Evolutionary conservation across 2,329 filamentous ascomycete genomes (phyloP), one percentile per base, ranked within the genome.

Genomic region (Fusarium sp.): DNA sequence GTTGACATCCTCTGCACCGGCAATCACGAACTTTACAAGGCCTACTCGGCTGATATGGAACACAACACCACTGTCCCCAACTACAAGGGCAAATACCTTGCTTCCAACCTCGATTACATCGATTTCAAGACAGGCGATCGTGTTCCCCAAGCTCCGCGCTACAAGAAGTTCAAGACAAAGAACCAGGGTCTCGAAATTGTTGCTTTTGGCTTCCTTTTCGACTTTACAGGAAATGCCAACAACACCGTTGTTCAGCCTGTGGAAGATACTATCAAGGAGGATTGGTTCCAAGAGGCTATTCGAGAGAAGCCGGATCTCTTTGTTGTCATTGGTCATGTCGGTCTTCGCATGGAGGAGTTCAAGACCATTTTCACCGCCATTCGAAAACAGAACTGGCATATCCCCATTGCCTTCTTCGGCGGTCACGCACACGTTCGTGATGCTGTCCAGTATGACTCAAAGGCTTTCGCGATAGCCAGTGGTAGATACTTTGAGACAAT

Each of bases 401-500:
- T 89, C 0, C 94, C 95, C 0, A 97, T 98, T 62, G 92, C 93
- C 67, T 94, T 98, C 82, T 96, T 98, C 68, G 95, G 94, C 13
- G 95, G 95, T 0, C 95, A 98, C 78, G 90, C 90, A 3, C 95
- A 98, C 79, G 94, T 98, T 50, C 91, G 95, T 13, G 94, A 98
- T 79, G 93, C 94, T 74, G 89, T 89, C 44, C 89, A 88, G 66
- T 98, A 94, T 76, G 95, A 98, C 80, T 87, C 88, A 42, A 91
- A 90, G 59, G 90, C 95, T 0, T 91, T 93, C 70, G 95, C 92
- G 2, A 85, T 98, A 9, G 94, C 94, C 44, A 96, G 93, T 75
- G 95, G 95, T 7, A 89, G 95, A 2, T 98, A 98, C 81, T 92
- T 98, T 85, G 95, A 98, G 84, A 98, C 95, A 0, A 91, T 98